Conservation (phyloP, 495 filamentous ascomycete species). For the Penicillium silybi region DNA sequence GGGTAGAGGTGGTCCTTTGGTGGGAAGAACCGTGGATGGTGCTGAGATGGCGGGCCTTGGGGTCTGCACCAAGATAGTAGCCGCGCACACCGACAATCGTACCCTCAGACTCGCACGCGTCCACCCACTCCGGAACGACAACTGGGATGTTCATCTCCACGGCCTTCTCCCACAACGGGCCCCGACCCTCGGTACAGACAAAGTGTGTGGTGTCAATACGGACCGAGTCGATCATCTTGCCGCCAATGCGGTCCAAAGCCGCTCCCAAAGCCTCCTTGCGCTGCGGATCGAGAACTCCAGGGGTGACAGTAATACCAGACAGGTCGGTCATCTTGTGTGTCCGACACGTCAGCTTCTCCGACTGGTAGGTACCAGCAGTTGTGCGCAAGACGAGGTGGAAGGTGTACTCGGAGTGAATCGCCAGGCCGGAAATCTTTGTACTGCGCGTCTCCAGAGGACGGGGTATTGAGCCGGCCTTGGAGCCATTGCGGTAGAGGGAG, state of each 20-base stretch:
- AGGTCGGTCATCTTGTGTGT: constrained; percentile 99
- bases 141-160: constrained; percentile 98
- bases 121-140: constrained; percentile 95
- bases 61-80: constrained; percentile 92
- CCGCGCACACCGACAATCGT: constrained; percentile 90
- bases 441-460: constrained; percentile 76
- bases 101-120: constrained; percentile 89
- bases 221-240: constrained; percentile 84
- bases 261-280: constrained; percentile 67
- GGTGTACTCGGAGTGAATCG: constrained; percentile 89
- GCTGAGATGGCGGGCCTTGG: constrained; percentile 57
- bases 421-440: constrained; percentile 96
- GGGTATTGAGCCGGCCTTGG: constrained; percentile 92
- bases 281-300: constrained; percentile 75
- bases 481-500: constrained; percentile 89
- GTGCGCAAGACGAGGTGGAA: constrained; percentile 93
- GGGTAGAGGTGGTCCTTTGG: constrained; percentile 39
- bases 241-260: constrained; percentile 84
- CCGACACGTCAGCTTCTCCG: constrained; percentile 76
- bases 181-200: constrained; percentile 93
- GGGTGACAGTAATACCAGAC: constrained; percentile 91
- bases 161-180: constrained; percentile 88
- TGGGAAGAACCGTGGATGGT: constrained; percentile 38
- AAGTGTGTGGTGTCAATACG: constrained; percentile 98
- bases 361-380: constrained; percentile 79